Conservation (phyloP, 2,329 filamentous ascomycete genomes). For the Xylariaceae sp. region DNA sequence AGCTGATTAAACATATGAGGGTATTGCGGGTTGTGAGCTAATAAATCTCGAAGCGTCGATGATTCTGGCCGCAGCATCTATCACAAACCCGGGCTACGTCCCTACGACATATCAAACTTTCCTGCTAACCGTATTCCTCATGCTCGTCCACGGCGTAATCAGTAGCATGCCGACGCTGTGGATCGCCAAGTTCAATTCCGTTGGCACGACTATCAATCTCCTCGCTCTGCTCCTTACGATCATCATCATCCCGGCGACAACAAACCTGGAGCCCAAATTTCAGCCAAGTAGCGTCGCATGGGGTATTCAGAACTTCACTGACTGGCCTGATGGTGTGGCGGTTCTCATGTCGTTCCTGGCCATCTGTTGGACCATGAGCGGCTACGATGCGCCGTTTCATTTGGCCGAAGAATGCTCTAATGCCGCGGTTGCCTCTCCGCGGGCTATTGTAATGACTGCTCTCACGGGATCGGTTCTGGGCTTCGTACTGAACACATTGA, state of each 20-base stretch:
- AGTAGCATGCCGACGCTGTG: slow-evolving; percentile 68
- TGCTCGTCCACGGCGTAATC: slow-evolving; percentile 64
- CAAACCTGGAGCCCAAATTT: slow-evolving; percentile 49
- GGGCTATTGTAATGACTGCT: slow-evolving; percentile 68
- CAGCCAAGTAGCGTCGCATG: slow-evolving; percentile 53
- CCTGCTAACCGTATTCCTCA: slow-evolving; percentile 62
- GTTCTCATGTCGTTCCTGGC: slow-evolving; percentile 63
- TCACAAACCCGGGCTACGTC: slow-evolving; percentile 60
- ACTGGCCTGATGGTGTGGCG: slow-evolving; percentile 63
- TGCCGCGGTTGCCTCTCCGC: slow-evolving; percentile 64
- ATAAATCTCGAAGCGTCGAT: slow-evolving; percentile 48
- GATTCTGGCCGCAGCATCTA: slow-evolving; percentile 68
- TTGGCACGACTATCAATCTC: slow-evolving; percentile 68
- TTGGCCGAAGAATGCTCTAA: slow-evolving; percentile 74
- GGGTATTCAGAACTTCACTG: slow-evolving; percentile 60
- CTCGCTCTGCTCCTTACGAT: slow-evolving; percentile 61
- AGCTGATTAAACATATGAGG: not conserved
- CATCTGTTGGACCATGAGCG: slow-evolving; percentile 34
- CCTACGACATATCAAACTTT: slow-evolving; percentile 65
- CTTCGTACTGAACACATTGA: slow-evolving; percentile 70
- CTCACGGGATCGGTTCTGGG: slow-evolving; percentile 63
- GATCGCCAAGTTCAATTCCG: slow-evolving; percentile 67
- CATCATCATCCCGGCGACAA: slow-evolving; percentile 61
- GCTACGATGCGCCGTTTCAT: slow-evolving; percentile 50
- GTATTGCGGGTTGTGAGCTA: not conserved